These are phyloP conservation scores for Tricholoma saponaceum DNA, from an alignment of 768 basidiomycete species.

Conservation along the genomic window DNA sequence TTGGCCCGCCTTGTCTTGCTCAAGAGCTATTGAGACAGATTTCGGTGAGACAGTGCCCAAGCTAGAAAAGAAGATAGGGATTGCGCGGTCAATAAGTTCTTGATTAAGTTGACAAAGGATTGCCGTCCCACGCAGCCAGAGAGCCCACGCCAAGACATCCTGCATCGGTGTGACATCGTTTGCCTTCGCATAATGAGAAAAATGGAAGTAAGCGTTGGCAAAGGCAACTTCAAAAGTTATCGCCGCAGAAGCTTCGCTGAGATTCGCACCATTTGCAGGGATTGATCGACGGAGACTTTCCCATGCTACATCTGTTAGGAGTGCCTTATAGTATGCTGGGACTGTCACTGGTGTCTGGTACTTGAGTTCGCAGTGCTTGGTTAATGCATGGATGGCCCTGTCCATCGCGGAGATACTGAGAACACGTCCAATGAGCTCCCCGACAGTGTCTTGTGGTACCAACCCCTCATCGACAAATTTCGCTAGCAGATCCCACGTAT, in stretches of 20 bases:
- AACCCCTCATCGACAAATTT: constrained; percentile 12
- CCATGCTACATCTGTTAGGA: background rate
- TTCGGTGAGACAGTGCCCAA: background rate
- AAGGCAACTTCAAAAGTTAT: background rate
- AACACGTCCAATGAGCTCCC: constrained; percentile 17
- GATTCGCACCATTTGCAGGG: background rate
- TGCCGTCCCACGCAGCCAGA: constrained; percentile 11
- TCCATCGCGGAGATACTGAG: constrained; percentile 13
- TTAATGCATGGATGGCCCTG: too few species aligned
- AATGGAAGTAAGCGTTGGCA: background rate
- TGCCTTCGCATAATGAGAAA: background rate
- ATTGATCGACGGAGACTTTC: background rate
- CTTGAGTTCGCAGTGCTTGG: too few species aligned
- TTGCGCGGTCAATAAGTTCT: too few species aligned
- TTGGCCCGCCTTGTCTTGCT: background rate
- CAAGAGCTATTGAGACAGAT: background rate
- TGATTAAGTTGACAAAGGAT: too few species aligned
- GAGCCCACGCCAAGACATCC: constrained; percentile 3
- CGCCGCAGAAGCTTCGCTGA: background rate
- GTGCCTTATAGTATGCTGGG: too few species aligned
- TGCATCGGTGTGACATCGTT: background rate
- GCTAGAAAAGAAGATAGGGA: too few species aligned
- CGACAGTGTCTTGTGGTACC: constrained; percentile 13
- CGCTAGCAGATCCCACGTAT: background rate
- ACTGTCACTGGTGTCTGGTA: too few species aligned